A percentile compares a stretch with the other conserved stretches of the same genome.
phyloP scores from a whole-genome alignment of 148 eudicot species.

The Rhododendron griersonianum region DNA sequence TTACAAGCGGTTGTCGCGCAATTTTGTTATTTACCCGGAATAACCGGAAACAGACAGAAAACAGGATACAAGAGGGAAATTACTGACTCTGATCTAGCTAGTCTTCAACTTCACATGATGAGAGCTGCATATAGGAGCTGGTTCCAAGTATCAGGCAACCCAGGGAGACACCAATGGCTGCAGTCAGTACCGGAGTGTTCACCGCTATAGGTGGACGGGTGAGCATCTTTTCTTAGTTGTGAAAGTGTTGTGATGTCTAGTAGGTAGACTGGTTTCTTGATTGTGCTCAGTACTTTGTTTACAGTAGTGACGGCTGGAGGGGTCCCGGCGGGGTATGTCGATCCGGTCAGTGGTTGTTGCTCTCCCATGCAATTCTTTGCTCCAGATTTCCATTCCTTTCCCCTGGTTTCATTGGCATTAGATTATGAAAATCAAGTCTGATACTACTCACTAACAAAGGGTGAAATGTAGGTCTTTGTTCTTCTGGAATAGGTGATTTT shows the following conservation, averaged over 20 bases:
- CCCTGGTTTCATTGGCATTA: slow-evolving; percentile 32
- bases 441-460: not conserved
- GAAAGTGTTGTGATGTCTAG: slow-evolving; percentile 69
- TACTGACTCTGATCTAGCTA: not conserved
- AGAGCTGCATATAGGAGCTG: slow-evolving; percentile 39
- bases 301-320: slow-evolving; percentile 45
- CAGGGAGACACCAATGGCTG: slow-evolving; percentile 97
- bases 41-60: not conserved
- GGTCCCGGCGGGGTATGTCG: slow-evolving; percentile 31
- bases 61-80: not conserved
- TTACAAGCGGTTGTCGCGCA: not conserved
- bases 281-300: slow-evolving; percentile 53
- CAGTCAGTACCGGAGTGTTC: slow-evolving; percentile 48
- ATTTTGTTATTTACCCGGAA: not conserved
- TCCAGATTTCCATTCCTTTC: slow-evolving; percentile 39
- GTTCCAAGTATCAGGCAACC: slow-evolving; percentile 65
- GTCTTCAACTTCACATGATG: slow-evolving; percentile 23
- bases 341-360: slow-evolving; percentile 21
- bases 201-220: slow-evolving; percentile 59
- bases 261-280: slow-evolving; percentile 62
- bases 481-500: not conserved
- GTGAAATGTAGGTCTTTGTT: not conserved
- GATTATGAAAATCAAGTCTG: not conserved
- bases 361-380: slow-evolving; percentile 25
- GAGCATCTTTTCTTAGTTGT: slow-evolving; percentile 72